Base-by-base conservation (phyloP, 2,329 filamentous ascomycete genomes). In the Byssothecium circinans region DNA sequence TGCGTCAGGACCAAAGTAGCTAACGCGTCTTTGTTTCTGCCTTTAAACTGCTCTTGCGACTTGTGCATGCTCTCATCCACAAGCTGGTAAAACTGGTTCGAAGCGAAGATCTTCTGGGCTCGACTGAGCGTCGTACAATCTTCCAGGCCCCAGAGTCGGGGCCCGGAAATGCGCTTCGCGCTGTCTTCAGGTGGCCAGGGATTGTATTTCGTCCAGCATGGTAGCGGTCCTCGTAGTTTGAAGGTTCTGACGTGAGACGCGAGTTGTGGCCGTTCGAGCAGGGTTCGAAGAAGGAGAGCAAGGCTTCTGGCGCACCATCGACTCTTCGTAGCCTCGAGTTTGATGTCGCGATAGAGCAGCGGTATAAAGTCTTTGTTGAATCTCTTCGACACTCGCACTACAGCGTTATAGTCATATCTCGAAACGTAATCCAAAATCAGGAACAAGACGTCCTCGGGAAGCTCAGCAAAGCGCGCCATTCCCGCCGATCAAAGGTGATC, bases 51-150 rank as follows among this genome's bases (percentile, higher is more conserved):
- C 1, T 52, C 41, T 19, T 51, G 50, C 18, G 57, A 56, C 27
- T 56, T 54, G 34, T 63, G 55, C 55, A 63, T 58, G 8, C 52
- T 54, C 19, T 56, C 54, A 29, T 64, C 60, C 5, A 62, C 49
- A 8, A 64, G 49, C 15, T 54, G 55, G 27, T 59, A 58, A 35
- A 64, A 52, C 17, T 54, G 54, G 33, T 59, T 58, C 10, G 58
- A 56, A 2, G 50, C 56, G 27, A 64, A 52, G 18, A 55, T 51
- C 27, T 49, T 48, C 20, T 58, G 53, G 1, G 51, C 47, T 34
- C 52, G 52, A 12, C 53, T 57, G 15, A 62, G 46, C 14, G 43
- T 53, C 3, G 47, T 50, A 23, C 56, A 56, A 29, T 42, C 44
- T 17, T 61, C 56, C 5, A 64, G 45, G 6, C 60, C 58, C 58